phyloP scores from a whole-genome alignment of 164 flowering plant genomes.

The Cinnamomum micranthum region DNA sequence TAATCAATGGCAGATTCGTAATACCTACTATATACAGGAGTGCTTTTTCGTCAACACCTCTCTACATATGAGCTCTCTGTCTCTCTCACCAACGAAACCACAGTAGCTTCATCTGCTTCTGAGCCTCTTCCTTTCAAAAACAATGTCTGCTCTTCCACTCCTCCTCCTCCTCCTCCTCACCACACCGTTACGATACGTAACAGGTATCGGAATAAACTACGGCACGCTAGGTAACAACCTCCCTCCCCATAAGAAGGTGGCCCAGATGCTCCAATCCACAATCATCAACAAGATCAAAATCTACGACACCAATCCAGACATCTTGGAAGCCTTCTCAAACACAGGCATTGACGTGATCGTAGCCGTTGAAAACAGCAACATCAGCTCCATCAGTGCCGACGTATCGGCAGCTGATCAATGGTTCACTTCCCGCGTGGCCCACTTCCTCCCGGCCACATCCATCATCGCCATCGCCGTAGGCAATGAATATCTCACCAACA shows the following conservation, averaged over 20 bases:
- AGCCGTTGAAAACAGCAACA: slow-evolving; percentile 46
- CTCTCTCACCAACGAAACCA: neutral
- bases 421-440: slow-evolving; percentile 43
- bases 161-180: slow-evolving; percentile 1
- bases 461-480: slow-evolving; percentile 52
- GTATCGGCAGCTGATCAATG: slow-evolving; percentile 43
- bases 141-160: neutral
- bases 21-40: neutral
- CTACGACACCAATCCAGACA: slow-evolving; percentile 66
- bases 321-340: slow-evolving; percentile 67
- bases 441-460: slow-evolving; percentile 63
- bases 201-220: slow-evolving; percentile 62
- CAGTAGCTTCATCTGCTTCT: neutral
- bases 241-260: slow-evolving; percentile 57
- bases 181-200: slow-evolving; percentile 8
- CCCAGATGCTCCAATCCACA: slow-evolving; percentile 55
- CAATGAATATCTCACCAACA: slow-evolving; percentile 46
- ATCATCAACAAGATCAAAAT: slow-evolving; percentile 60
- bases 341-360: slow-evolving; percentile 60
- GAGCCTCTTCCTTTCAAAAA: neutral
- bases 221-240: slow-evolving; percentile 71
- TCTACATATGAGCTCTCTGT: neutral
- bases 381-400: slow-evolving; percentile 35
- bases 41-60: neutral
- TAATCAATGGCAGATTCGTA: neutral